Percentiles rank a stretch among this genome's conserved stretches.
Evolutionary conservation across 2,329 filamentous ascomycete species (phyloP).

Genomic region (Calonectria leucothoes): DNA sequence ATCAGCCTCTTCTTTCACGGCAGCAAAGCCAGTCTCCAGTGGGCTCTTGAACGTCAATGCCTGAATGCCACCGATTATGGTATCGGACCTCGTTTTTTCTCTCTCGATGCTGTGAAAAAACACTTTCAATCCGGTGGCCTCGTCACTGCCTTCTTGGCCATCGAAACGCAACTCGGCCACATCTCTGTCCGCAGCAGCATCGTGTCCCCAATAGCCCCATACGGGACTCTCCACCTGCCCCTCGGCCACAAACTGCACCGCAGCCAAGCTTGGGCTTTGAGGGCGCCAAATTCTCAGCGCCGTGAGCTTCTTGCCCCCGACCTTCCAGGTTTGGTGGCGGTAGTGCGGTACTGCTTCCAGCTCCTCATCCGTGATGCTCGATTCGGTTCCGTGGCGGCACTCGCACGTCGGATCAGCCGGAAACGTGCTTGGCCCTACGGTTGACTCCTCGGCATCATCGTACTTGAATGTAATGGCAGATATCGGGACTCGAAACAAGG

Average conservation of each 20-base stretch:
- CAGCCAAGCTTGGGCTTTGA: background rate
- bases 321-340: background rate
- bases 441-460: background rate
- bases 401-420: background rate
- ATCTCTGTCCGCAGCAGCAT: background rate
- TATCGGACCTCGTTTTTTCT: background rate
- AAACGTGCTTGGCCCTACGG: background rate
- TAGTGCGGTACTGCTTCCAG: background rate
- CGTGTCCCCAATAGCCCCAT: background rate
- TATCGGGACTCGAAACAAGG: background rate
- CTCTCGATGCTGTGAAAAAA: background rate
- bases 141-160: background rate
- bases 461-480: background rate
- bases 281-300: background rate
- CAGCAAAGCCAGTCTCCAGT: background rate
- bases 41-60: background rate
- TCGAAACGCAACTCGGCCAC: background rate
- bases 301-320: background rate
- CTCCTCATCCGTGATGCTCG: background rate
- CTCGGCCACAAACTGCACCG: background rate
- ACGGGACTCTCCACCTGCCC: background rate
- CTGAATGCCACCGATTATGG: background rate
- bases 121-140: background rate
- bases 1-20: background rate
- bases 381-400: background rate